These are phyloP conservation scores for Inga laurina DNA, from an alignment of 306 rosid species.

Conservation along the genomic window DNA sequence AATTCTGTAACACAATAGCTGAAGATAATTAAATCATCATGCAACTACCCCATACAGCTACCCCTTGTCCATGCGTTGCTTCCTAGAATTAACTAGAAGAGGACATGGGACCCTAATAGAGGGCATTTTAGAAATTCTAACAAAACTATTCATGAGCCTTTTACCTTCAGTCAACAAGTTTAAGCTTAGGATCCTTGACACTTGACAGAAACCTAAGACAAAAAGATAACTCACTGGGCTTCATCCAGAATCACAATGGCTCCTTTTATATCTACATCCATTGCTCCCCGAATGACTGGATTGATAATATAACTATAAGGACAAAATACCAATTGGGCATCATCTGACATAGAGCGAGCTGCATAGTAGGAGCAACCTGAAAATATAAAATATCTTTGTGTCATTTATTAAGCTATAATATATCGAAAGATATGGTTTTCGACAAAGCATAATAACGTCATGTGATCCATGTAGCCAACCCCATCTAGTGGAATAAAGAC, in stretches of 20 bases:
- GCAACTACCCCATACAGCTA: no score
- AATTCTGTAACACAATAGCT: no score
- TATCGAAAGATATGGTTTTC: no score
- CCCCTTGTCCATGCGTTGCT: no score
- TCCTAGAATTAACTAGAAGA: no score
- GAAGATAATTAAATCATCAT: no score
- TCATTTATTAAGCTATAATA: neutral
- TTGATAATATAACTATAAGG: constrained; percentile 87
- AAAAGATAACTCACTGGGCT: constrained; percentile 74
- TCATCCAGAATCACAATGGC: constrained; percentile 82
- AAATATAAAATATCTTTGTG: constrained; percentile 16
- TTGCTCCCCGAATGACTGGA: constrained; percentile 92
- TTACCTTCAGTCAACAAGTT: neutral
- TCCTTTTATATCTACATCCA: constrained; percentile 90
- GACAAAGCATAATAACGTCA: no score
- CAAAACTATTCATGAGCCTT: neutral
- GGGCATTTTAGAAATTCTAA: neutral
- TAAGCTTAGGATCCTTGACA: neutral
- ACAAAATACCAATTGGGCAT: constrained; percentile 87
- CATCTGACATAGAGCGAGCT: constrained; percentile 84
- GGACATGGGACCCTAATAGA: no score
- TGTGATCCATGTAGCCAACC: no score
- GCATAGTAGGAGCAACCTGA: constrained; percentile 96
- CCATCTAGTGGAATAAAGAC: no score
- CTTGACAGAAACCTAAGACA: neutral